Evolutionary conservation across 441 rosid species (phyloP), one percentile per base, ranked within the genome.

Genomic region (Raphanus hybrid): DNA sequence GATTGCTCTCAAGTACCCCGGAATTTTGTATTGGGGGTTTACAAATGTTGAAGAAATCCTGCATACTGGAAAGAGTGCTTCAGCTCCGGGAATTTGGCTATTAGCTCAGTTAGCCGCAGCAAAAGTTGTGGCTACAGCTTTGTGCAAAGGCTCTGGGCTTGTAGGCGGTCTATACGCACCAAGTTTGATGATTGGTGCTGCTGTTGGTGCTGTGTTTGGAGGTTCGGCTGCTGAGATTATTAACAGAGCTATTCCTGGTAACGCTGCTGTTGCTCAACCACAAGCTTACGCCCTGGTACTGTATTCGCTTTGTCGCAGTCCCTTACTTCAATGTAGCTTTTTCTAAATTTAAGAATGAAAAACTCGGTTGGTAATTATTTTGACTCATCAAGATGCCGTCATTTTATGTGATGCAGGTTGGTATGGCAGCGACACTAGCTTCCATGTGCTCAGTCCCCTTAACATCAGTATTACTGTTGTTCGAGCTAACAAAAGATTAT

Each of bases 351-450:
- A 70, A 23, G 57, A 78, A 41, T 75, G 68, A 69, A 69, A 3
- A 29, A 60, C 35, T 75, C 1, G 18, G 27, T 20, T 58, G 43
- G 37, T 41, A 11, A 43, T 16, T 2, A 57, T 52, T 64, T 27
- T 15, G 52, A 58, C 20, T 71, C 66, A 61, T 71, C 67, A 35
- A 69, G 52, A 43, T 80, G 67, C 70, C 65, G 5, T 62, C 66
- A 2, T 73, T 41, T 18, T 4, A 69, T 74, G 67, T 75, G 62
- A 64, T 85, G 80, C 84, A 95, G 98, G 97, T 95, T 71, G 98
- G 99, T 81, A 95, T 95, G 99, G 98, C 99, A 78, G 99, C 99
- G 59, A 90, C 99, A 26, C 82, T 95, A 69, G 99, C 99, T 81
- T 95, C 97, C 75, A 96, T 92, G 79, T 95, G 99, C 86, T 95